These are phyloP conservation scores for Apiotrichum sp. DNA, from an alignment of 1,284 basidiomycete genomes.

Conservation along the genomic window DNA sequence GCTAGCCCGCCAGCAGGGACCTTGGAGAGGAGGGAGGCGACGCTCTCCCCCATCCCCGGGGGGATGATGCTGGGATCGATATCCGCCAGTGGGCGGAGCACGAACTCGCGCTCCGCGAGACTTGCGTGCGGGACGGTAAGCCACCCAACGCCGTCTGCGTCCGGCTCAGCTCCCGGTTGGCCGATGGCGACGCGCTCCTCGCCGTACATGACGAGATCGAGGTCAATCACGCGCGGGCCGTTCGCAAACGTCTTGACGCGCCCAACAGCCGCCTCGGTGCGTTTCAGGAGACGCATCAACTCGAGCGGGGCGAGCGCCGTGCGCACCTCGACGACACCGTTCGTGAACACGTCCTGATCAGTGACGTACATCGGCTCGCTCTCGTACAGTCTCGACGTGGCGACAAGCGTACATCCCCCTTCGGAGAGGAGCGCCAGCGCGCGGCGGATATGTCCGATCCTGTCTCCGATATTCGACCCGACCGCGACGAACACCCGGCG, in stretches of 20 bases:
- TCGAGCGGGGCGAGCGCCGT: conserved; percentile 62
- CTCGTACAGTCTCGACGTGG: conserved; percentile 91
- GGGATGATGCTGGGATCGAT: conserved; percentile 58
- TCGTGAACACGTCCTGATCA: conserved; percentile 83
- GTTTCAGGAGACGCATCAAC: conserved; percentile 66
- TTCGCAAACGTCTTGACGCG: conserved; percentile 75
- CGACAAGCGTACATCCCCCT: conserved; percentile 52
- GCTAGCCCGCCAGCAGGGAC: conserved; percentile 59
- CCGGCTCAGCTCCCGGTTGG: conserved; percentile 42
- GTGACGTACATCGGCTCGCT: conserved; percentile 92
- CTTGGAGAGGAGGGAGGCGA: conserved; percentile 51
- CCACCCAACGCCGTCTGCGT: conserved; percentile 53
- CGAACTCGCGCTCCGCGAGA: conserved; percentile 81
- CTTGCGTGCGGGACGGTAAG: conserved; percentile 79
- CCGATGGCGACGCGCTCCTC: conserved; percentile 58
- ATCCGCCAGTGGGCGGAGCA: conserved; percentile 78
- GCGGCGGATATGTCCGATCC: conserved; percentile 72
- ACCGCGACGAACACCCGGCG: conserved; percentile 62
- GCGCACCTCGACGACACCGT: conserved; percentile 80
- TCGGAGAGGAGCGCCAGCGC: conserved; percentile 52
- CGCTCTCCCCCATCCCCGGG: conserved; percentile 53
- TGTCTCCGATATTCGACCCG: conserved; percentile 86
- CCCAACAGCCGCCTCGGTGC: conserved; percentile 69
- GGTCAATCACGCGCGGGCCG: conserved; percentile 83
- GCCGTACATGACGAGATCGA: conserved; percentile 83